These are phyloP conservation scores for Camelina laxa DNA, from an alignment of 345 rosid genomes.

Conservation along the genomic window DNA sequence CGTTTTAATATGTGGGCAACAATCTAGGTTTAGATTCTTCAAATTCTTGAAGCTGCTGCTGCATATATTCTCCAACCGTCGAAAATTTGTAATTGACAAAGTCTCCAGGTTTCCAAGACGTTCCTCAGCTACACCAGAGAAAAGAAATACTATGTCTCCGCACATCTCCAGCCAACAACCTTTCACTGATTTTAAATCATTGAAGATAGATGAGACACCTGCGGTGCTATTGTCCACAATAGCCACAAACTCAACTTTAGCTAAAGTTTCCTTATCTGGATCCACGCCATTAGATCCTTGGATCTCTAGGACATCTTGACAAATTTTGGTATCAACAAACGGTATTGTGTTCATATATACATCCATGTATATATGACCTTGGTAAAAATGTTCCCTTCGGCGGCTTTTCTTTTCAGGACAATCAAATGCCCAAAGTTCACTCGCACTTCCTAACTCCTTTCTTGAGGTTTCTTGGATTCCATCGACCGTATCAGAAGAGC, in stretches of 20 bases:
- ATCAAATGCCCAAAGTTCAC: not conserved
- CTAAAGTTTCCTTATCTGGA: slow-evolving; percentile 30
- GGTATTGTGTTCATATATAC: slow-evolving; percentile 7
- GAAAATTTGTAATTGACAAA: slow-evolving; percentile 48
- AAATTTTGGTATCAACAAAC: not conserved
- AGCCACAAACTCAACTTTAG: slow-evolving; percentile 38
- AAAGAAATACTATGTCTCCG: slow-evolving; percentile 32
- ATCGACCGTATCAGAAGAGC: not conserved
- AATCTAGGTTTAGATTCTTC: slow-evolving; percentile 48
- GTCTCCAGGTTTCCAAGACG: slow-evolving; percentile 37
- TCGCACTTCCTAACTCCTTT: not conserved
- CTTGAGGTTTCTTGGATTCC: slow-evolving; percentile 2
- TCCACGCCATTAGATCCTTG: slow-evolving; percentile 45
- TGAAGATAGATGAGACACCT: slow-evolving; percentile 45
- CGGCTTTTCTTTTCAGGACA: not conserved
- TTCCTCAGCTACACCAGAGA: slow-evolving; percentile 37
- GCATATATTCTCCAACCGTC: slow-evolving; percentile 31
- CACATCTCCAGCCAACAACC: slow-evolving; percentile 54
- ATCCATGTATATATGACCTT: not conserved
- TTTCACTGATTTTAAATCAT: slow-evolving; percentile 33
- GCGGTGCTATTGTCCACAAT: slow-evolving; percentile 32
- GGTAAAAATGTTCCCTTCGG: not conserved
- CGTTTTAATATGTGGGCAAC: slow-evolving; percentile 47
- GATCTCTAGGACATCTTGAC: slow-evolving; percentile 44
- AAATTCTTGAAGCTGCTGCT: slow-evolving; percentile 40